Evolutionary conservation across 306 rosid species (phyloP).

Genomic region (Luffa acutangula): DNA sequence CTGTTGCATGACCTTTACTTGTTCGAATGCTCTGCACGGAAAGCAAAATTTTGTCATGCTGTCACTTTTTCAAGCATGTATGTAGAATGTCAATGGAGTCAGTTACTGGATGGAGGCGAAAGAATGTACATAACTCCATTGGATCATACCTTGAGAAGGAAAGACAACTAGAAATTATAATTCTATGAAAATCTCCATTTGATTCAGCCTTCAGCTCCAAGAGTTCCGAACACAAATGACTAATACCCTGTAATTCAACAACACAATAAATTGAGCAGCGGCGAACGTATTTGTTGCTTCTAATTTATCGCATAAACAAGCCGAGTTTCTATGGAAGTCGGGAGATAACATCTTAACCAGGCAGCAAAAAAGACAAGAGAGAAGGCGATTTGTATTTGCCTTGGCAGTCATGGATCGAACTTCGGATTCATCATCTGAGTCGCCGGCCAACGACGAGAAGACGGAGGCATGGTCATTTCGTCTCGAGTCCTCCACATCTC

Average conservation of each 20-base stretch:
- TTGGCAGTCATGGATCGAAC: conserved; percentile 66
- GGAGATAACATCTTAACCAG: neutral
- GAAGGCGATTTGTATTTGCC: conserved; percentile 12
- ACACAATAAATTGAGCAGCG: neutral
- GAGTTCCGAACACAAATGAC: conserved; percentile 73
- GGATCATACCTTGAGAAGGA: neutral
- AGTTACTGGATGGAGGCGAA: neutral
- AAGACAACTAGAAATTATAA: conserved; percentile 38
- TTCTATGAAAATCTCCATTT: conserved; percentile 43
- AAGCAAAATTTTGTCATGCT: neutral
- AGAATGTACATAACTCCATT: neutral
- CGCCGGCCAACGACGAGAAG: conserved; percentile 27
- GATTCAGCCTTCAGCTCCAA: conserved; percentile 63
- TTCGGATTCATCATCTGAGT: conserved; percentile 27
- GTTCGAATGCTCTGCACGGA: conserved; percentile 44
- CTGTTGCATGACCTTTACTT: conserved; percentile 36
- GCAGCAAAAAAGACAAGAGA: neutral
- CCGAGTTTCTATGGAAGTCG: neutral
- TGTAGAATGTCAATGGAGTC: neutral
- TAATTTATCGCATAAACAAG: neutral
- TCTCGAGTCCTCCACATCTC: conserved; percentile 27
- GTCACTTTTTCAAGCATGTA: neutral
- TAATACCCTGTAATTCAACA: conserved; percentile 44
- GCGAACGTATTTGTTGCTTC: neutral
- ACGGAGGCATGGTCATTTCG: conserved; percentile 34